These are phyloP conservation scores for Didymella keratinophila DNA, from an alignment of 2,329 filamentous ascomycete species.

Conservation along the genomic window DNA sequence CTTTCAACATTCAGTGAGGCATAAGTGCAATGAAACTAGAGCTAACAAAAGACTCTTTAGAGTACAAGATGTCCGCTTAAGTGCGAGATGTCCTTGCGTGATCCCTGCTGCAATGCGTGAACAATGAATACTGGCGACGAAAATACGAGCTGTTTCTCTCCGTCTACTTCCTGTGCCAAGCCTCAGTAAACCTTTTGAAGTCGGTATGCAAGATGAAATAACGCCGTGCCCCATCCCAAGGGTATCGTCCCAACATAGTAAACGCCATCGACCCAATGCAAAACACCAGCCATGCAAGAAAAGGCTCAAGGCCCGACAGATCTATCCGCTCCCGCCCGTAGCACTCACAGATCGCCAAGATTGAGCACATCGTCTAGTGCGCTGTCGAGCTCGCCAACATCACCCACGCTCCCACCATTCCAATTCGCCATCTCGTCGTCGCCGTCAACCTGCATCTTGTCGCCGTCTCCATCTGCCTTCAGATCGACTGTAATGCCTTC, in stretches of 20 bases:
- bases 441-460: conserved; percentile 47
- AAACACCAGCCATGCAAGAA: conserved; percentile 7
- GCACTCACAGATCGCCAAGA: conserved; percentile 33
- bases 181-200: neutral
- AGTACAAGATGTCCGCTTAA: no score
- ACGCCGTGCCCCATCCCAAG: conserved; percentile 3
- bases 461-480: conserved; percentile 13
- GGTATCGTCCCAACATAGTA: conserved; percentile 7
- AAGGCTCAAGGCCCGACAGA: neutral
- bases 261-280: conserved; percentile 7
- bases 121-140: neutral
- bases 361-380: conserved; percentile 52
- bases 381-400: conserved; percentile 39
- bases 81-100: no score
- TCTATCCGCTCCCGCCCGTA: neutral
- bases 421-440: conserved; percentile 51
- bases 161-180: neutral
- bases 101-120: neutral
- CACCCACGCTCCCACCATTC: conserved; percentile 49
- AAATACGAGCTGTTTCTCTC: neutral
- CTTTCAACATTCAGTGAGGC: no score
- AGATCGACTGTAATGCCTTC: conserved; percentile 15
- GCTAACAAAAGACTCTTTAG: no score
- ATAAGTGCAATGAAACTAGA: no score
- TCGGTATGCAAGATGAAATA: neutral